phyloP scores from a whole-genome alignment of 352 stramenopile species.

The Globisporangium recalcitrans region DNA sequence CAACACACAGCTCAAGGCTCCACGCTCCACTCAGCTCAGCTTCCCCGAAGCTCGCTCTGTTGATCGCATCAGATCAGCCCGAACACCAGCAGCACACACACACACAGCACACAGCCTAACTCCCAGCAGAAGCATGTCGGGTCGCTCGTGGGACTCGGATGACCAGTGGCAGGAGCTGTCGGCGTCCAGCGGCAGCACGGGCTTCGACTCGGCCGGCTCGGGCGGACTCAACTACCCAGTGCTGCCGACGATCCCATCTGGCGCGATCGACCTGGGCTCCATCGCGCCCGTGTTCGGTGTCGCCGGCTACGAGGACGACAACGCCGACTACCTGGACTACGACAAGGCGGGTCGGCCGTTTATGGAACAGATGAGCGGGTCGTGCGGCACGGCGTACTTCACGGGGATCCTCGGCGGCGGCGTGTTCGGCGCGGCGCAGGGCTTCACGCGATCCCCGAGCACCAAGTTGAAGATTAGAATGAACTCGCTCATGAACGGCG shows the following conservation, averaged over 20 bases:
- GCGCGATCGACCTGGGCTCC: slow-evolving; percentile 71
- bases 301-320: slow-evolving; percentile 66
- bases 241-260: slow-evolving; percentile 66
- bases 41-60: background rate
- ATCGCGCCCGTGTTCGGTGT: slow-evolving; percentile 87
- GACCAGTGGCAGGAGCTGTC: slow-evolving; percentile 75
- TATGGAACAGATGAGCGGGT: slow-evolving; percentile 79
- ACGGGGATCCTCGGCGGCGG: slow-evolving; percentile 80
- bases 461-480: slow-evolving; percentile 87
- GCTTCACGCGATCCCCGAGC: slow-evolving; percentile 67
- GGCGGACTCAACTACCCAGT: slow-evolving; percentile 65
- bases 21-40: no score
- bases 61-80: slow-evolving; percentile 5
- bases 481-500: slow-evolving; percentile 86
- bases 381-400: slow-evolving; percentile 79
- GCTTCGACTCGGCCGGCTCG: slow-evolving; percentile 39
- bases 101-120: no score
- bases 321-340: slow-evolving; percentile 82
- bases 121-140: slow-evolving; percentile 29
- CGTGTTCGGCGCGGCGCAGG: slow-evolving; percentile 54
- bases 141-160: slow-evolving; percentile 59
- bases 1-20: background rate
- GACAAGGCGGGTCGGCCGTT: slow-evolving; percentile 79
- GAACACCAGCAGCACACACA: slow-evolving; percentile 3
- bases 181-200: slow-evolving; percentile 19